Evolutionary conservation across 441 rosid species (phyloP), one percentile per base, ranked within the genome.

Genomic region (Gossypium trilobum): DNA sequence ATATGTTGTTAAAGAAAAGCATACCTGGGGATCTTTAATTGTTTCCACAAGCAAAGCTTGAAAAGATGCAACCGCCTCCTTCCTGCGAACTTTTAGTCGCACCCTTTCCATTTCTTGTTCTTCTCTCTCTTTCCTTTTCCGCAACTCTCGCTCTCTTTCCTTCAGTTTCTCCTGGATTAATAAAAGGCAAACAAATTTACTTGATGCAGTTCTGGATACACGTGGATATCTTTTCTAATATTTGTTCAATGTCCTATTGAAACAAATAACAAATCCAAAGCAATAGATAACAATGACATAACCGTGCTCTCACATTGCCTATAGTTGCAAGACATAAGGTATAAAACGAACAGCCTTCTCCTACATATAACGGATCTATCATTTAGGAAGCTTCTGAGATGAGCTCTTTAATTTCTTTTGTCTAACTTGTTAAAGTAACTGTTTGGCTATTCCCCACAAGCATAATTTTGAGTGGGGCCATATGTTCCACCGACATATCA

Each of bases 31-130:
- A 77, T 92, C 98, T 85, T 91, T 92, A 61, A 95, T 90, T 63
- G 85, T 88, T 85, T 95, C 99, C 81, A 95, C 91, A 73, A 95
- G 91, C 82, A 95, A 84, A 73, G 96, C 96, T 87, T 95, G 97
- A 80, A 88, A 92, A 74, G 98, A 93, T 57, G 92, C 67, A 72
- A 87, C 81, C 14, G 96, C 95, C 69, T 92, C 98, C 80, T 92
- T 95, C 82, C 96, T 84, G 74, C 96, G 87, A 78, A 95, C 81
- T 88, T 95, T 95, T 55, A 78, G 68, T 19, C 93, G 86, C 74
- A 95, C 96, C 85, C 97, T 88, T 77, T 90, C 97, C 93, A 91
- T 89, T 85, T 92, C 98, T 80, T 87, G 96, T 79, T 91, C 96
- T 78, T 92, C 99, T 78, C 99, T 84, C 83, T 91, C 99, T 77